These are phyloP conservation scores for Cupressus sempervirens DNA, from an alignment of 75 land plant genomes.

Conservation along the genomic window DNA sequence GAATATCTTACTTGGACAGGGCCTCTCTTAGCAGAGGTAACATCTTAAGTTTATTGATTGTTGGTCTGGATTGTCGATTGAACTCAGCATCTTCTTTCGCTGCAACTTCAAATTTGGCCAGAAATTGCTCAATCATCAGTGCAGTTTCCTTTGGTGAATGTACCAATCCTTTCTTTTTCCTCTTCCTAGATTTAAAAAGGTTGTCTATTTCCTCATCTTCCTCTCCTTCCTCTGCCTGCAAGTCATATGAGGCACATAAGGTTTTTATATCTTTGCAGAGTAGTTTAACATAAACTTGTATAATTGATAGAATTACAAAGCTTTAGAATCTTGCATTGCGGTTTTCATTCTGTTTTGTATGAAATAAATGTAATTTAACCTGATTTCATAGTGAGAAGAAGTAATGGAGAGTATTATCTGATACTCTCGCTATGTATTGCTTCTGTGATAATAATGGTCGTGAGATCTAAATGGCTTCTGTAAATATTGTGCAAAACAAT, in stretches of 20 bases:
- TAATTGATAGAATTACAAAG: not conserved
- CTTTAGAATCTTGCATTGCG: not conserved
- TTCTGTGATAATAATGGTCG: not conserved
- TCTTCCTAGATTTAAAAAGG: conserved; percentile 75
- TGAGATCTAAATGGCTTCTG: too few species aligned
- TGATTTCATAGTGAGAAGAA: not conserved
- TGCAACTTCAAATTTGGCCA: conserved; percentile 91
- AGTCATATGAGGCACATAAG: conserved; percentile 1
- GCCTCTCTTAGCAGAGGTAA: conserved; percentile 69
- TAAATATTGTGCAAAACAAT: too few species aligned
- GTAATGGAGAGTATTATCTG: not conserved
- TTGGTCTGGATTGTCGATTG: conserved; percentile 78
- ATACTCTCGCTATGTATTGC: not conserved
- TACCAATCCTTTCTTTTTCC: conserved; percentile 74
- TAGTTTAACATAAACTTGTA: not conserved
- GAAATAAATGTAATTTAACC: not conserved
- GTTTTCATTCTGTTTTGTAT: not conserved
- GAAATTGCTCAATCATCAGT: conserved; percentile 75
- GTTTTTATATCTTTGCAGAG: not conserved
- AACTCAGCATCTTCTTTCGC: conserved; percentile 91
- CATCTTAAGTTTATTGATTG: conserved; percentile 84
- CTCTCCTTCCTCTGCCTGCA: conserved; percentile 87
- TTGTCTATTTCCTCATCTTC: conserved; percentile 73
- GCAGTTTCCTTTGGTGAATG: conserved; percentile 78
- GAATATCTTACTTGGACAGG: conserved; percentile 55